phyloP scores from a whole-genome alignment of 495 filamentous ascomycete species.

The Cercophora newfieldiana region DNA sequence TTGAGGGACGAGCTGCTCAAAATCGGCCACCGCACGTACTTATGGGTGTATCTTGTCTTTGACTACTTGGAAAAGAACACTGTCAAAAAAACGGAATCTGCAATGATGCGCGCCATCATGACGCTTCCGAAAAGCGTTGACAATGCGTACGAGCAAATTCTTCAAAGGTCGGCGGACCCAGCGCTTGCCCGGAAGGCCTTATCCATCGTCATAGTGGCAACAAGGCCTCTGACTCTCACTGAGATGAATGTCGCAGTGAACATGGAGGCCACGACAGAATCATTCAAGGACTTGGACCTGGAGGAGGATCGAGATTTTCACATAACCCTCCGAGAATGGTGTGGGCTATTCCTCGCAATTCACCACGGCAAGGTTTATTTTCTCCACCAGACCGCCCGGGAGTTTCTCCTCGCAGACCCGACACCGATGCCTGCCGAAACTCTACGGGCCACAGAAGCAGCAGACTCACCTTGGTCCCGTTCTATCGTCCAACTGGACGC shows the following conservation, averaged over 20 bases:
- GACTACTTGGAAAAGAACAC: background rate
- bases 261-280: background rate
- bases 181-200: conserved; percentile 17
- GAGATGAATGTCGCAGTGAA: conserved; percentile 23
- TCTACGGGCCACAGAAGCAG: background rate
- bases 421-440: background rate
- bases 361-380: conserved; percentile 29
- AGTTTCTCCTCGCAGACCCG: conserved; percentile 24
- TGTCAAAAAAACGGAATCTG: conserved; percentile 22
- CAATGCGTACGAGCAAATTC: conserved; percentile 29
- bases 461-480: background rate
- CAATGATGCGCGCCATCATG: conserved; percentile 8
- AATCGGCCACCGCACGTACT: conserved; percentile 13
- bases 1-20: background rate
- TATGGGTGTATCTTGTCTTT: conserved; percentile 22
- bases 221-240: conserved; percentile 17
- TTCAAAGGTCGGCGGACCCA: conserved; percentile 13
- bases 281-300: conserved; percentile 19
- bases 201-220: conserved; percentile 24
- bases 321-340: conserved; percentile 19
- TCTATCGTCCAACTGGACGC: background rate
- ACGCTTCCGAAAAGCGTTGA: conserved; percentile 22
- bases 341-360: conserved; percentile 28
- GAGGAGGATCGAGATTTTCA: conserved; percentile 22
- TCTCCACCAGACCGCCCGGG: conserved; percentile 33